Percentiles rank a stretch among this genome's conserved stretches.
phyloP scores from a whole-genome alignment of 2,329 filamentous ascomycete genomes.

The Canariomyces notabilis region DNA sequence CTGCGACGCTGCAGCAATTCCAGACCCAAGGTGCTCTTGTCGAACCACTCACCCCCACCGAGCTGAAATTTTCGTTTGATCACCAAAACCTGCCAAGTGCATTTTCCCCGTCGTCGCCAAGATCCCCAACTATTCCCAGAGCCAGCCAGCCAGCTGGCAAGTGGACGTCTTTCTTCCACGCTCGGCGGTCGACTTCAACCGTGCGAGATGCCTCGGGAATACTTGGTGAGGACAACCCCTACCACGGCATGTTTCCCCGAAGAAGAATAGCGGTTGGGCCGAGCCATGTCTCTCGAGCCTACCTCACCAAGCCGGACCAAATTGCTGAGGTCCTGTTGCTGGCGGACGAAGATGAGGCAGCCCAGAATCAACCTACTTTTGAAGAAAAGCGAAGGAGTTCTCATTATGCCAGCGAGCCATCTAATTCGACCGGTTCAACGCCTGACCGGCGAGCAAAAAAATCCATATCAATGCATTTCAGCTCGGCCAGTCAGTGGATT shows the following conservation, averaged over 20 bases:
- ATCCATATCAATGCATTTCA: conserved; percentile 57
- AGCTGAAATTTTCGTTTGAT: conserved; percentile 32
- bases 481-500: conserved; percentile 53
- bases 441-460: conserved; percentile 40
- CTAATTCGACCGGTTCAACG: conserved; percentile 17
- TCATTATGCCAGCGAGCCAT: conserved; percentile 10
- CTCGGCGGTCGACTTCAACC: conserved; percentile 30
- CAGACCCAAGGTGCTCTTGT: conserved; percentile 24
- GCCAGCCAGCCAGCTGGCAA: conserved; percentile 18
- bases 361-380: background rate
- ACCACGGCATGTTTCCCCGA: conserved; percentile 31
- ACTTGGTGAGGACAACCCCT: conserved; percentile 30
- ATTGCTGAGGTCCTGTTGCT: conserved; percentile 21
- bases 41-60: conserved; percentile 16
- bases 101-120: conserved; percentile 14
- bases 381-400: conserved; percentile 7
- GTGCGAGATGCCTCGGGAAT: conserved; percentile 27
- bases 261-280: conserved; percentile 27
- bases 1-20: conserved; percentile 60
- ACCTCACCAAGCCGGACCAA: conserved; percentile 33
- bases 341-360: conserved; percentile 23
- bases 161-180: conserved; percentile 58
- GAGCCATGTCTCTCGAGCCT: conserved; percentile 28
- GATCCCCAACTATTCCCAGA: conserved; percentile 2
- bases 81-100: conserved; percentile 28